Percentiles rank a stretch among this genome's conserved stretches.
Conservation (phyloP, 495 filamentous ascomycete genomes). For the Chaetomium fimeti region DNA sequence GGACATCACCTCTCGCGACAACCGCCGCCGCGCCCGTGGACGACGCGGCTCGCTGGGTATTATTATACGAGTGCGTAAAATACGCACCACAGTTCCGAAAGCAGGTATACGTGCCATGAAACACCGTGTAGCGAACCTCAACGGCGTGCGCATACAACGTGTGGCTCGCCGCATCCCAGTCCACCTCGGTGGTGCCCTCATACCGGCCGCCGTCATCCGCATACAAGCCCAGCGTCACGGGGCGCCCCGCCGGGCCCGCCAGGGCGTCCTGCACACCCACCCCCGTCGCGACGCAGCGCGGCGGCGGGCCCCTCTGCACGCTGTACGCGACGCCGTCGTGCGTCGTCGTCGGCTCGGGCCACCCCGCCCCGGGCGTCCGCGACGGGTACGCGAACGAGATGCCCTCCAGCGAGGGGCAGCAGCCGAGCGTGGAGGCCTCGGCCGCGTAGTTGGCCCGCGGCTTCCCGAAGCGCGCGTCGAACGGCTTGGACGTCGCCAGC, state of each 20-base stretch:
- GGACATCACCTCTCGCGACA: too few relatives aligned
- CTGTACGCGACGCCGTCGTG: neutral
- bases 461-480: too few relatives aligned
- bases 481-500: neutral
- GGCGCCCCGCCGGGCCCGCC: neutral
- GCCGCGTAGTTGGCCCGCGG: too few relatives aligned
- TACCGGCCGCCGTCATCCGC: neutral
- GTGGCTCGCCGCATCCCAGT: neutral
- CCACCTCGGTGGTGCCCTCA: neutral
- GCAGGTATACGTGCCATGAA: neutral
- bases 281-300: neutral
- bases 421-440: too few relatives aligned
- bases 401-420: neutral
- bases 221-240: neutral
- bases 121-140: neutral
- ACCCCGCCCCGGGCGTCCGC: too few relatives aligned
- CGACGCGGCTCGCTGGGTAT: too few relatives aligned
- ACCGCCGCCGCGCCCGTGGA: too few relatives aligned
- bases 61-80: too few relatives aligned
- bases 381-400: neutral
- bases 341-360: neutral
- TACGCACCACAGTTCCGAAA: neutral
- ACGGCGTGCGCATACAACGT: neutral
- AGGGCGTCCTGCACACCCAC: too few relatives aligned
- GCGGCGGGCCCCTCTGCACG: neutral